A percentile compares a stretch with the other conserved stretches of the same genome.
Conservation (phyloP, 441 rosid genomes). For the Pelargonium myrrhifolium region DNA sequence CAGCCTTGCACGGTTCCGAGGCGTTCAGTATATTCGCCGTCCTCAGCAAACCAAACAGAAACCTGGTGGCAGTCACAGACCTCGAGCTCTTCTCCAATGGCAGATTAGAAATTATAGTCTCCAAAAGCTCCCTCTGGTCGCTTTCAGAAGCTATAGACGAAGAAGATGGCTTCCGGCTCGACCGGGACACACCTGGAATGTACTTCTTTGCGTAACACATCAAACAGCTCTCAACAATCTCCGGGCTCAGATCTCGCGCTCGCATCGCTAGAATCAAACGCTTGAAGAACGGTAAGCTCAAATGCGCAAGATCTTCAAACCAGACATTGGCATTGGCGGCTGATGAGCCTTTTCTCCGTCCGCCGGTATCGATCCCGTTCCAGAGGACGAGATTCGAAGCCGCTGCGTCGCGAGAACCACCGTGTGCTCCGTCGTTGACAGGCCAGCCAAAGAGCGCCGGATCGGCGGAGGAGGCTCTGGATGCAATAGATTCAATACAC, state of each 20-base stretch:
- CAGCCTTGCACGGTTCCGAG: conserved; percentile 38
- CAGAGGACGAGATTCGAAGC: conserved; percentile 35
- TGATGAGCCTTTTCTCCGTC: conserved; percentile 22
- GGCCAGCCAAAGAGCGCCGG: conserved; percentile 90
- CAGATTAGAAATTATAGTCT: conserved; percentile 44
- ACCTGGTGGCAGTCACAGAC: conserved; percentile 31
- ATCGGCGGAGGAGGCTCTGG: conserved; percentile 47
- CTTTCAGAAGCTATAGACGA: conserved; percentile 37
- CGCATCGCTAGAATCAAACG: conserved; percentile 43
- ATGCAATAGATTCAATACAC: conserved; percentile 40
- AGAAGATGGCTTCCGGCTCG: conserved; percentile 41
- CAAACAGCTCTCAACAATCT: conserved; percentile 49
- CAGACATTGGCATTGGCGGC: conserved; percentile 28
- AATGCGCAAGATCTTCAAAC: conserved; percentile 49
- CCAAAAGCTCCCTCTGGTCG: conserved; percentile 56
- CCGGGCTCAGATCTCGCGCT: conserved; percentile 36
- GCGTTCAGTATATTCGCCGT: conserved; percentile 56
- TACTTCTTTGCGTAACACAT: conserved; percentile 49
- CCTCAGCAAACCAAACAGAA: conserved; percentile 48
- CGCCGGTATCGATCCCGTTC: conserved; percentile 38
- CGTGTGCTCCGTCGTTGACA: conserved; percentile 31
- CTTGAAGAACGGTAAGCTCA: conserved; percentile 39
- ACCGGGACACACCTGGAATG: conserved; percentile 53
- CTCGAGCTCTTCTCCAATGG: conserved; percentile 42
- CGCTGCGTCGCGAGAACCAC: background rate